These are phyloP conservation scores for Hura crepitans DNA, from an alignment of 441 rosid species.

Conservation along the genomic window DNA sequence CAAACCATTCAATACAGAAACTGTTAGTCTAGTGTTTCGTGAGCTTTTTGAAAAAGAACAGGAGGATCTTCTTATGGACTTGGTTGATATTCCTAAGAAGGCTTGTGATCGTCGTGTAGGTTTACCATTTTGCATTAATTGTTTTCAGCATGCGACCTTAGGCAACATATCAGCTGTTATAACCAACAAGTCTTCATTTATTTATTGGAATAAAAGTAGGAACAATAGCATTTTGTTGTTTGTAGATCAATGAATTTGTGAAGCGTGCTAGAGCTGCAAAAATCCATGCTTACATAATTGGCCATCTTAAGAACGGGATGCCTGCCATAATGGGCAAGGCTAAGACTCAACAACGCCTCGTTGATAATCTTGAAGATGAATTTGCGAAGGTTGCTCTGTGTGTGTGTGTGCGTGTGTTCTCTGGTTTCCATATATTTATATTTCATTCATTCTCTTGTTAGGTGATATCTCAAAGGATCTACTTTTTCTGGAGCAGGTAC, in stretches of 20 bases:
- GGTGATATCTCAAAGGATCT: not conserved
- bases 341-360: conserved; percentile 73
- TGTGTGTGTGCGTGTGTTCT: not conserved
- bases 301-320: conserved; percentile 87
- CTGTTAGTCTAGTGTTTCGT: conserved; percentile 54
- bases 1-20: conserved; percentile 60
- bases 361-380: conserved; percentile 67
- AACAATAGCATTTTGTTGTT: not conserved
- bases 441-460: not conserved
- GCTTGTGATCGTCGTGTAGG: conserved; percentile 69
- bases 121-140: not conserved
- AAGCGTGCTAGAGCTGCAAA: conserved; percentile 91
- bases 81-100: conserved; percentile 84
- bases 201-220: too few species aligned
- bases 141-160: not conserved
- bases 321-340: conserved; percentile 86
- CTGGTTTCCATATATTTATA: too few species aligned
- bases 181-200: too few species aligned
- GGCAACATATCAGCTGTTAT: too few species aligned
- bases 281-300: conserved; percentile 80
- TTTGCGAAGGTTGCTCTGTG: conserved; percentile 54
- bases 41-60: conserved; percentile 86
- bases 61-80: conserved; percentile 71
- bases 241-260: conserved; percentile 82
- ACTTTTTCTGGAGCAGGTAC: conserved; percentile 45